Percentiles rank a stretch among this genome's conserved stretches.
These are phyloP conservation scores for Aaosphaeria arxii DNA, from an alignment of 2,329 filamentous ascomycete genomes.

Conservation along the genomic window DNA sequence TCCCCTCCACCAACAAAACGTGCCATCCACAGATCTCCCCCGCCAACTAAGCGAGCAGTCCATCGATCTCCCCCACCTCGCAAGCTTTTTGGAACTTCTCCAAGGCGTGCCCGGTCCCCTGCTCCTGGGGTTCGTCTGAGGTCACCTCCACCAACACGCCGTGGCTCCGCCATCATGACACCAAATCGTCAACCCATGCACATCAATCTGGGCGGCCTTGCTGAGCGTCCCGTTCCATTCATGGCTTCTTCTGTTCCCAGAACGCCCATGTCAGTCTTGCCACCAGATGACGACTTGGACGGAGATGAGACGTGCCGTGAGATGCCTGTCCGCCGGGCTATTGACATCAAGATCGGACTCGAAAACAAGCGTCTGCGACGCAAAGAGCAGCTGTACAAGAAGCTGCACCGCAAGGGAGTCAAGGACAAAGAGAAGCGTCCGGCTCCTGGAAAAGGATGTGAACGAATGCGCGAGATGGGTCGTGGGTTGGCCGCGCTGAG, in stretches of 20 bases:
- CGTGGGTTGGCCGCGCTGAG: conserved; percentile 84
- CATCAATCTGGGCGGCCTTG: conserved; percentile 51
- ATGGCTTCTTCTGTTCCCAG: conserved; percentile 86
- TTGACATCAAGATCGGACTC: conserved; percentile 88
- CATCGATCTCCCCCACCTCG: conserved; percentile 46
- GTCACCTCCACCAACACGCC: conserved; percentile 66
- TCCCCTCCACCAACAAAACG: conserved; percentile 47
- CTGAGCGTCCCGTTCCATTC: conserved; percentile 64
- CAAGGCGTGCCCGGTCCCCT: conserved; percentile 55
- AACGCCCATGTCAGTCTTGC: conserved; percentile 54
- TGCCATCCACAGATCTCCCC: conserved; percentile 48
- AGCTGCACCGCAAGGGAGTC: conserved; percentile 79
- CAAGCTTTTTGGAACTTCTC: conserved; percentile 68
- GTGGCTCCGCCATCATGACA: conserved; percentile 37
- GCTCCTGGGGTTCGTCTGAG: conserved; percentile 40
- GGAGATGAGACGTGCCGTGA: conserved; percentile 38
- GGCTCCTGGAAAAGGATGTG: conserved; percentile 79
- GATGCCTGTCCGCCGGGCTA: conserved; percentile 73
- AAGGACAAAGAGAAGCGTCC: conserved; percentile 61
- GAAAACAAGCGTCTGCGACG: conserved; percentile 92
- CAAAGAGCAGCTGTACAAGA: conserved; percentile 87
- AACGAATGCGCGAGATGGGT: conserved; percentile 90
- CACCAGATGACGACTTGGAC: conserved; percentile 35
- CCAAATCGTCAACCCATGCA: conserved; percentile 39
- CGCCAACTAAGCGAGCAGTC: conserved; percentile 36